Evolutionary conservation across 148 eudicot species (phyloP).

Genomic region (Beta vulgaris): DNA sequence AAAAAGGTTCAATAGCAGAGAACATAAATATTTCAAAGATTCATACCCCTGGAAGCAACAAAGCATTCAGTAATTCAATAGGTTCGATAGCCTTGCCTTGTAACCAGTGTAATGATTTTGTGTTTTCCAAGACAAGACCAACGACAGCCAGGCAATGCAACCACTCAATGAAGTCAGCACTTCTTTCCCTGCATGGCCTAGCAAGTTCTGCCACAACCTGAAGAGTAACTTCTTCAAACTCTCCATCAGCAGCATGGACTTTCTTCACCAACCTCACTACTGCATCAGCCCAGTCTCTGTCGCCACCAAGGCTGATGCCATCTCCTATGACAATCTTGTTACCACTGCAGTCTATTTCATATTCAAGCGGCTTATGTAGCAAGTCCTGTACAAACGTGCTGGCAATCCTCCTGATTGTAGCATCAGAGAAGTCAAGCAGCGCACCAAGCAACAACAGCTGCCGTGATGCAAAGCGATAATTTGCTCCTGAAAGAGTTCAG

Average conservation of each 20-base stretch:
- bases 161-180: slow-evolving; percentile 86
- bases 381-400: slow-evolving; percentile 60
- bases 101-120: slow-evolving; percentile 57
- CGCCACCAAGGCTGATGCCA: slow-evolving; percentile 87
- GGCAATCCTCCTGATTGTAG: slow-evolving; percentile 71
- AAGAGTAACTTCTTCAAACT: slow-evolving; percentile 84
- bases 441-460: slow-evolving; percentile 85
- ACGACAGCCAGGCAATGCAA: slow-evolving; percentile 88
- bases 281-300: slow-evolving; percentile 82
- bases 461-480: slow-evolving; percentile 66
- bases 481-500: slow-evolving; percentile 54
- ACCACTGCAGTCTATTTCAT: slow-evolving; percentile 61
- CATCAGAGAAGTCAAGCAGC: slow-evolving; percentile 90
- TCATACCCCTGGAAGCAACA: slow-evolving; percentile 92
- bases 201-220: slow-evolving; percentile 76
- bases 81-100: slow-evolving; percentile 80
- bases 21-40: neutral
- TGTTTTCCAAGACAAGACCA: slow-evolving; percentile 72
- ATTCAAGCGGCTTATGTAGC: slow-evolving; percentile 56
- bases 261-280: slow-evolving; percentile 65
- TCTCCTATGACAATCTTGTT: slow-evolving; percentile 79
- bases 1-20: slow-evolving; percentile 4
- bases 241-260: slow-evolving; percentile 81
- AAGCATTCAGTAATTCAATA: slow-evolving; percentile 63
- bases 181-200: slow-evolving; percentile 88